These are phyloP conservation scores for Marasmius oreades DNA, from an alignment of 1,284 basidiomycete genomes.

Conservation along the genomic window DNA sequence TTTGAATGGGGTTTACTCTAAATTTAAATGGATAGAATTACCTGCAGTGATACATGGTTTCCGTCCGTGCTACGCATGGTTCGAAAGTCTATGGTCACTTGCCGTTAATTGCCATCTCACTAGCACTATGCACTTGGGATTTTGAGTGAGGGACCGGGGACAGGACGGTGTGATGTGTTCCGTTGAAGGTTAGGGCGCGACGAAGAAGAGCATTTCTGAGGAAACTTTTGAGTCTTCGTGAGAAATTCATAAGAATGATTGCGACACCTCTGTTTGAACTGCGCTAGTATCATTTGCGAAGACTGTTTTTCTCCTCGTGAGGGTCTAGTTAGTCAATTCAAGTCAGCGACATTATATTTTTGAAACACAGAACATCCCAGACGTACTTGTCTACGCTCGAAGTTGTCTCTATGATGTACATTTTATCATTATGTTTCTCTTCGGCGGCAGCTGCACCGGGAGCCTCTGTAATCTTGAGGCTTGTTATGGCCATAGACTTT, in stretches of 20 bases:
- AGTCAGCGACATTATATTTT: not conserved
- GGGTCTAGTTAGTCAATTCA: not conserved
- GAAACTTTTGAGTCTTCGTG: slow-evolving; percentile 5
- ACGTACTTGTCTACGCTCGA: slow-evolving; percentile 43
- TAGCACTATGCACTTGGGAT: not conserved
- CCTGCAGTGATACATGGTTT: too few relatives aligned
- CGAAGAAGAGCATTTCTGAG: slow-evolving; percentile 57
- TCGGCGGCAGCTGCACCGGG: slow-evolving; percentile 57
- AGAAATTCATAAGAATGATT: slow-evolving; percentile 2
- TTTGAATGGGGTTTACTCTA: not conserved
- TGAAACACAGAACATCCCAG: not conserved
- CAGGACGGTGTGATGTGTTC: slow-evolving; percentile 6
- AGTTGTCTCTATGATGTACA: slow-evolving; percentile 72
- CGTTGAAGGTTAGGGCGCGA: slow-evolving; percentile 50
- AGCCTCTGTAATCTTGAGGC: slow-evolving; percentile 63
- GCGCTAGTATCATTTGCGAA: slow-evolving; percentile 46
- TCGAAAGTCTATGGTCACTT: too few relatives aligned
- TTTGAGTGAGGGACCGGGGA: slow-evolving; percentile 10
- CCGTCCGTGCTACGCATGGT: not conserved
- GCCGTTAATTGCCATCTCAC: too few relatives aligned
- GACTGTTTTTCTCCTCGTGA: slow-evolving; percentile 42
- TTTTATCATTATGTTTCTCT: slow-evolving; percentile 55
- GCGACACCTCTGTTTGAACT: slow-evolving; percentile 62
- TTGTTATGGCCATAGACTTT: slow-evolving; percentile 51
- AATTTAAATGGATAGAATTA: not conserved